phyloP scores from a whole-genome alignment of 208 protist genomes.

The Acanthamoeba rhysodes region DNA sequence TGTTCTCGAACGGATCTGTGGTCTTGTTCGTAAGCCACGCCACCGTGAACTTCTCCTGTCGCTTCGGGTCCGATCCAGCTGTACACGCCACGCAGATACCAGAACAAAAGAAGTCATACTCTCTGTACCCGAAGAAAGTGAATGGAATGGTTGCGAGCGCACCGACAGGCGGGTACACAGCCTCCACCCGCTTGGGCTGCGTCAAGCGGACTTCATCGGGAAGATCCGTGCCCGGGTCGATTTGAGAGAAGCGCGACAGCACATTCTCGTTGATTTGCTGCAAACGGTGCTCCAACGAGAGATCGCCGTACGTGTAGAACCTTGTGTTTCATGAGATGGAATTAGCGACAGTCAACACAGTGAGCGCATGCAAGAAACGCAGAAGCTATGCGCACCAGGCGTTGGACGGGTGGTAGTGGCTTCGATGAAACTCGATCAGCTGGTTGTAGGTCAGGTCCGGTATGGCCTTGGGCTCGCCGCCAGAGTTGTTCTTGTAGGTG shows the following conservation, averaged over 20 bases:
- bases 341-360: not conserved
- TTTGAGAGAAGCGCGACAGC: slow-evolving; percentile 45
- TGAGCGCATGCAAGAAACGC: not conserved
- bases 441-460: slow-evolving; percentile 84
- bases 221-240: slow-evolving; percentile 53
- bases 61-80: slow-evolving; percentile 44
- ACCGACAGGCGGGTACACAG: slow-evolving; percentile 43
- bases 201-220: slow-evolving; percentile 35
- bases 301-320: slow-evolving; percentile 74
- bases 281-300: slow-evolving; percentile 36
- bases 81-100: slow-evolving; percentile 12
- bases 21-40: slow-evolving; percentile 76
- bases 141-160: not conserved
- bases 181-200: slow-evolving; percentile 28
- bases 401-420: slow-evolving; percentile 89
- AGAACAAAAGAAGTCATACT: not conserved
- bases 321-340: not conserved
- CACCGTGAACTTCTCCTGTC: slow-evolving; percentile 72
- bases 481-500: slow-evolving; percentile 85
- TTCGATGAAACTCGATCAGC: slow-evolving; percentile 84
- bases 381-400: not conserved
- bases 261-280: slow-evolving; percentile 51
- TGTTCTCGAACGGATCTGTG: slow-evolving; percentile 80
- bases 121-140: not conserved
- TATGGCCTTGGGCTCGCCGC: slow-evolving; percentile 86